Conservation (phyloP, 768 basidiomycete species). For the Calocybe cyanea region DNA sequence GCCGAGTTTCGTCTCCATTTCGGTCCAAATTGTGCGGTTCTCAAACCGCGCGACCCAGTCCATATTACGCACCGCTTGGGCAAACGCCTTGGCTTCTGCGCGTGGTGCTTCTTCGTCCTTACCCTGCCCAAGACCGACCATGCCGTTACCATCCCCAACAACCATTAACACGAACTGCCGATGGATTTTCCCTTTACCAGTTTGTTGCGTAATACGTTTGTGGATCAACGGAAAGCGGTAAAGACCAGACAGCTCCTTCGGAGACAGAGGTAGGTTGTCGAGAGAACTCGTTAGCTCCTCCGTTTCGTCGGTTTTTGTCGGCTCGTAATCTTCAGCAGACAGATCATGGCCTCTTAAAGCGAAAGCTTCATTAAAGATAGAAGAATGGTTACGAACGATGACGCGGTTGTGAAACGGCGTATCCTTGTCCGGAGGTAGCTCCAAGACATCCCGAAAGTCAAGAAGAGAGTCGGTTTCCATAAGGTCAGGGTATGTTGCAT, state of each 20-base stretch:
- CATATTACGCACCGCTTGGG: slow-evolving; percentile 79
- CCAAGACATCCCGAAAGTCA: slow-evolving; percentile 54
- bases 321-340: slow-evolving; percentile 23
- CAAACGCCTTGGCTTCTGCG: slow-evolving; percentile 56
- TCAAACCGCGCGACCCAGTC: slow-evolving; percentile 95
- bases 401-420: slow-evolving; percentile 58
- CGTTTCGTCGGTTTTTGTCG: slow-evolving; percentile 24
- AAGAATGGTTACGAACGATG: slow-evolving; percentile 67
- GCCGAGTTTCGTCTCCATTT: slow-evolving; percentile 81
- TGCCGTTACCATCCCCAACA: slow-evolving; percentile 78
- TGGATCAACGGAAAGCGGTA: slow-evolving; percentile 41
- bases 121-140: slow-evolving; percentile 80
- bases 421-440: slow-evolving; percentile 49
- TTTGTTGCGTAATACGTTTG: slow-evolving; percentile 80
- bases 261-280: slow-evolving; percentile 23
- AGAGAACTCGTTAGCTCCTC: slow-evolving; percentile 24
- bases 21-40: slow-evolving; percentile 91
- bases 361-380: slow-evolving; percentile 50
- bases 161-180: slow-evolving; percentile 61
- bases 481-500: slow-evolving; percentile 46
- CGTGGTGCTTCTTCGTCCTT: slow-evolving; percentile 57
- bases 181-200: slow-evolving; percentile 87
- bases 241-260: slow-evolving; percentile 20
- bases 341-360: slow-evolving; percentile 29
- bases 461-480: slow-evolving; percentile 59